Conservation (phyloP, 2,329 filamentous ascomycete genomes). For the Penicillium decumbens region DNA sequence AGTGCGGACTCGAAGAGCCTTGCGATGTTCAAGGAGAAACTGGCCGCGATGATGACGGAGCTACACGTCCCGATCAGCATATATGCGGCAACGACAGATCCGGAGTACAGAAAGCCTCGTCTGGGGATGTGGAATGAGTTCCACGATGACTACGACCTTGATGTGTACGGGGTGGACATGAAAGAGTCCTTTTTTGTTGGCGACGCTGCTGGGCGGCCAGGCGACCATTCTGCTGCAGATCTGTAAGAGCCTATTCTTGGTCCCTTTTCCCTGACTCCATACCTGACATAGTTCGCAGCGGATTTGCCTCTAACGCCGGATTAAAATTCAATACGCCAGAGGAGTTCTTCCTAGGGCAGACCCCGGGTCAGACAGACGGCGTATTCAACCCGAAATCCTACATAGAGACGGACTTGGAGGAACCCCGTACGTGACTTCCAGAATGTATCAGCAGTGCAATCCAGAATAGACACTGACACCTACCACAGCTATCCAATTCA, state of each 20-base stretch:
- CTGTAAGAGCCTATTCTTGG: slow-evolving; percentile 39
- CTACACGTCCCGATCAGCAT: slow-evolving; percentile 67
- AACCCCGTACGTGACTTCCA: slow-evolving; percentile 30
- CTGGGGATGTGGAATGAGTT: slow-evolving; percentile 80
- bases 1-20: slow-evolving; percentile 65
- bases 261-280: background rate
- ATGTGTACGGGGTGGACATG: slow-evolving; percentile 60
- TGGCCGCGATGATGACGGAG: slow-evolving; percentile 61
- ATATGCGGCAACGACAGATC: slow-evolving; percentile 80
- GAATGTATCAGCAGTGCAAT: background rate
- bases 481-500: slow-evolving; percentile 34
- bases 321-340: slow-evolving; percentile 82
- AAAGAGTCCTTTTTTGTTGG: slow-evolving; percentile 77
- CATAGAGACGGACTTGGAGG: slow-evolving; percentile 19
- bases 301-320: slow-evolving; percentile 80
- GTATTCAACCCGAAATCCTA: background rate
- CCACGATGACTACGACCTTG: slow-evolving; percentile 57
- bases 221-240: slow-evolving; percentile 59
- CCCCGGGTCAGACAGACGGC: slow-evolving; percentile 49
- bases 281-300: slow-evolving; percentile 45
- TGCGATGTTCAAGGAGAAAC: slow-evolving; percentile 77
- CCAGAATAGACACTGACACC: slow-evolving; percentile 1
- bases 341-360: slow-evolving; percentile 75
- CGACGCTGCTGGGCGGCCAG: slow-evolving; percentile 63
- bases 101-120: slow-evolving; percentile 81